Evolutionary conservation across 345 rosid species (phyloP).

Genomic region (Pistacia integerrima): DNA sequence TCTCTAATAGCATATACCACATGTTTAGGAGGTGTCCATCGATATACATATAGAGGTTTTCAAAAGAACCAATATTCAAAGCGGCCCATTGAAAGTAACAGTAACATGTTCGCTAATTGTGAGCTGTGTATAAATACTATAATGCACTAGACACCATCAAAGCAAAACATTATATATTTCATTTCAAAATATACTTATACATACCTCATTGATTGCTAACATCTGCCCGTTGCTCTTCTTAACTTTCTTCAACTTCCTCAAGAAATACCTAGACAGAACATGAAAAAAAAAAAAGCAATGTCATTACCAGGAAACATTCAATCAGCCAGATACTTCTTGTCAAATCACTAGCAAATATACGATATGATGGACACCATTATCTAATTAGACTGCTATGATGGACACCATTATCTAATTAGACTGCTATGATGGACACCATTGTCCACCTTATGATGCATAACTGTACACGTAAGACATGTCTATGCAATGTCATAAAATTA

Average conservation of each 20-base stretch:
- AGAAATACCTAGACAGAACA: conserved; percentile 8
- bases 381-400: not conserved
- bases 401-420: not conserved
- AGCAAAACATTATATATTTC: not conserved
- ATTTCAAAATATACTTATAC: not conserved
- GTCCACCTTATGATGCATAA: not conserved
- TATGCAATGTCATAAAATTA: not conserved
- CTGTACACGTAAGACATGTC: not conserved
- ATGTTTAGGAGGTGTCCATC: not conserved
- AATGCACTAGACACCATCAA: not conserved
- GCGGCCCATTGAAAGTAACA: not conserved
- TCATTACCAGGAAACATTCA: not conserved
- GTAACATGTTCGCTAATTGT: not conserved
- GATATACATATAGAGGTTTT: not conserved
- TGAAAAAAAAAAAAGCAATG: not conserved
- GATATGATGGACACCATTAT: not conserved
- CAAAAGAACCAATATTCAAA: not conserved
- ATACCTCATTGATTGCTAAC: conserved; percentile 21
- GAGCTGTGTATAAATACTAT: not conserved
- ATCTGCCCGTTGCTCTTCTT: conserved; percentile 24
- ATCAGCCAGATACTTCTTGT: not conserved
- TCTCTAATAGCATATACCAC: not conserved
- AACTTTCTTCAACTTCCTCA: conserved; percentile 25
- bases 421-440: not conserved
- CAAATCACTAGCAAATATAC: not conserved